Evolutionary conservation across 129 eudicot species (phyloP), one percentile per base, ranked within the genome.

Genomic region (Flaveria ramosissima): DNA sequence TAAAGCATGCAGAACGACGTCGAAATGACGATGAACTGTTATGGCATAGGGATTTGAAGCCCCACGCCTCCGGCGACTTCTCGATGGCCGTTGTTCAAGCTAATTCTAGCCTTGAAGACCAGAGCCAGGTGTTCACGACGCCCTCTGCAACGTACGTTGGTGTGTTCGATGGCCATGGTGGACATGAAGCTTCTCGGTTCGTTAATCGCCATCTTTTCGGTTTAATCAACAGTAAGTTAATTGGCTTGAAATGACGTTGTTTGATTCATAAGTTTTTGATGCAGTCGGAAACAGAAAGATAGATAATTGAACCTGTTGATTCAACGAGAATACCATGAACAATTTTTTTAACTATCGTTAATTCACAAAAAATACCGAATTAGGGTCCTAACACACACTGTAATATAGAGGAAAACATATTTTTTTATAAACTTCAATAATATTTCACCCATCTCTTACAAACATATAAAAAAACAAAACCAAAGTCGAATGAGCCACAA

Each of bases 1-100:
- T 77, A 59, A 73, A 84, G 74, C 84, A 87, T 70, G 39, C 86
- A 6, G 93, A 70, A 6, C 41, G 8, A 36, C 41, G 41, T 0
- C 7, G 41, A 36, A 36, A 36, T 36, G 81, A 85, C 43, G 98
- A 92, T 75, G 89, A 86, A 10, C 76, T 92, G 70, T 59, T 92
- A 48, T 92, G 96, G 96, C 92, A 89, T 46, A 71, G 61, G 75
- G 90, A 88, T 76, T 81, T 92, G 81, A 89, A 86, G 72, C 98
- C 91, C 0, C 97, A 92, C 62, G 90, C 94, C 68, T 82, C 93
- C 24, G 96, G 98, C 0, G 98, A 92, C 68, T 92, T 82, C 74
- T 92, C 98, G 2, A 89, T 92, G 5, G 98, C 98, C 13, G 98
- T 90, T 26, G 98, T 90, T 39, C 98, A 92, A 75, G 98, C 98